Percentiles rank a stretch among this genome's conserved stretches.
Conservation (phyloP, 148 eudicot genomes). For the Vaccinium corymbosum region DNA sequence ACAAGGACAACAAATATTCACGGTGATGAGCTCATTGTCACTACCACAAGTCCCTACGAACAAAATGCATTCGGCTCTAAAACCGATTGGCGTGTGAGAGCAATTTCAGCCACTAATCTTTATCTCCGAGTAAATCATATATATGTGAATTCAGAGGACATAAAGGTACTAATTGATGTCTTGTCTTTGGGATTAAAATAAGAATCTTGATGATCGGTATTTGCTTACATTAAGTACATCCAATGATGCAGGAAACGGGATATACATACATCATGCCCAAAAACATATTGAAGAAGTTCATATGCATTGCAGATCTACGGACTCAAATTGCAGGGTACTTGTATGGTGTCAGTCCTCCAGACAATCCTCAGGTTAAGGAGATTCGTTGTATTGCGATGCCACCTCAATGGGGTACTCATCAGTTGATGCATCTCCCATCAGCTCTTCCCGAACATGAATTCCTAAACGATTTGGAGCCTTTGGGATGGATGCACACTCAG, state of each 20-base stretch:
- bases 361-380: conserved; percentile 97
- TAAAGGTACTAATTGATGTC: conserved; percentile 29
- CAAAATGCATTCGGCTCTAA: conserved; percentile 87
- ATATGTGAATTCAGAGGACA: conserved; percentile 97
- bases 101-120: conserved; percentile 97
- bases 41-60: conserved; percentile 96
- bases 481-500: conserved; percentile 99
- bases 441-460: conserved; percentile 94
- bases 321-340: conserved; percentile 95
- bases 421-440: conserved; percentile 87
- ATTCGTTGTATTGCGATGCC: conserved; percentile 95
- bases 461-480: conserved; percentile 87
- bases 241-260: conserved; percentile 75
- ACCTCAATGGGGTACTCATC: conserved; percentile 99
- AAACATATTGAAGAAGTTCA: conserved; percentile 95
- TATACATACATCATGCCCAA: conserved; percentile 98
- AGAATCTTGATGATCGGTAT: neutral
- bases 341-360: conserved; percentile 96
- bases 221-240: conserved; percentile 12
- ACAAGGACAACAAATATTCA: conserved; percentile 93
- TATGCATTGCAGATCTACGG: conserved; percentile 90
- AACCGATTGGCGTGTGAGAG: conserved; percentile 99
- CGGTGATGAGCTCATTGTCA: conserved; percentile 89
- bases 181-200: neutral
- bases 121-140: conserved; percentile 97